Conservation (phyloP, 2,329 filamentous ascomycete species). For the Penicillium janthinellum region DNA sequence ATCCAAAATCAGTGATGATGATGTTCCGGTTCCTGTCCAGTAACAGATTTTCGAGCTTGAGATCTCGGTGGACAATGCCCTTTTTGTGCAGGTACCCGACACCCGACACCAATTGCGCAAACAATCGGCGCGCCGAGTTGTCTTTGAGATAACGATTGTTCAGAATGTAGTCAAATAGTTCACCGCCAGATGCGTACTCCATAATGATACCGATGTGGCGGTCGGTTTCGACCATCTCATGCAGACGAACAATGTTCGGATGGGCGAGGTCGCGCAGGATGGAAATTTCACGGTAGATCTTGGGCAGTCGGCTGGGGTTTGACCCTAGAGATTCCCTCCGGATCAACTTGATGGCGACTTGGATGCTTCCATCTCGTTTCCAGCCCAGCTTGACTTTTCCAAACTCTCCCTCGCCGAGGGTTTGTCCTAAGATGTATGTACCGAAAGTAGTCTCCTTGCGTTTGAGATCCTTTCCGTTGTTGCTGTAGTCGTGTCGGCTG, state of each 20-base stretch:
- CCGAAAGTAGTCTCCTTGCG: constrained; percentile 86
- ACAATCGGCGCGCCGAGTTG: constrained; percentile 82
- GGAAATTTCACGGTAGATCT: constrained; percentile 95
- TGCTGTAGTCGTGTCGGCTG: constrained; percentile 62
- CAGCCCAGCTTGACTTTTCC: constrained; percentile 98
- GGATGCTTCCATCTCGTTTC: constrained; percentile 91
- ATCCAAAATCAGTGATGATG: constrained; percentile 99
- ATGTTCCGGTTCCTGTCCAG: constrained; percentile 97
- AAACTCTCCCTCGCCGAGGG: constrained; percentile 95
- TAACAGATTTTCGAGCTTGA: constrained; percentile 94
- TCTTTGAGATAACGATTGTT: constrained; percentile 97
- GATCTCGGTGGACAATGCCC: constrained; percentile 94
- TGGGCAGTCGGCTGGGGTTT: constrained; percentile 86
- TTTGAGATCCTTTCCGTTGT: constrained; percentile 59
- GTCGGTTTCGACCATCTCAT: constrained; percentile 98
- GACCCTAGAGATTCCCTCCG: constrained; percentile 85
- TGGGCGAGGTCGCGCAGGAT: constrained; percentile 87
- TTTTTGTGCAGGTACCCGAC: constrained; percentile 98
- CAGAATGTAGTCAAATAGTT: constrained; percentile 97
- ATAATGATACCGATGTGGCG: constrained; percentile 97
- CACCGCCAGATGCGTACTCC: constrained; percentile 95
- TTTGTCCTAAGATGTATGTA: constrained; percentile 93
- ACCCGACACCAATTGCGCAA: constrained; percentile 92
- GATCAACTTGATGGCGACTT: constrained; percentile 98
- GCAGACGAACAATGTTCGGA: constrained; percentile 93